These are phyloP conservation scores for Hymenoscyphus fructigenus DNA, from an alignment of 2,329 filamentous ascomycete species.

Conservation along the genomic window DNA sequence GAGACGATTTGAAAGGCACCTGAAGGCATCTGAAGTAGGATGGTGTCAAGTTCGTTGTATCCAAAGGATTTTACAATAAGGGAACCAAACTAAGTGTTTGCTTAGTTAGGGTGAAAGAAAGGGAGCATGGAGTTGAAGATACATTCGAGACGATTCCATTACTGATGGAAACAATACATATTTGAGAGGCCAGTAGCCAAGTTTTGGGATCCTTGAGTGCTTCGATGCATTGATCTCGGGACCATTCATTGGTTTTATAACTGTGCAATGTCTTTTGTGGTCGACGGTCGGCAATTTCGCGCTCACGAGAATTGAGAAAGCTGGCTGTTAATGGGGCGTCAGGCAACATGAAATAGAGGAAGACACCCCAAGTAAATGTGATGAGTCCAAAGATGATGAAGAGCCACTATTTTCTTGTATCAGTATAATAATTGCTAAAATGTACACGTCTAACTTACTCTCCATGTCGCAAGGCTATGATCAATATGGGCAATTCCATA, in stretches of 20 bases:
- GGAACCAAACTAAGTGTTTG: too few species aligned
- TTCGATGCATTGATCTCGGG: too few species aligned
- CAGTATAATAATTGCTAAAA: not conserved
- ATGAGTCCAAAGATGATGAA: conserved; percentile 24
- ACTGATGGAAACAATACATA: too few species aligned
- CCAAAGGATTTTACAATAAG: too few species aligned
- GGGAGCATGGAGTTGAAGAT: too few species aligned
- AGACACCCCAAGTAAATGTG: conserved; percentile 32
- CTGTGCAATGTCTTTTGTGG: conserved; percentile 13
- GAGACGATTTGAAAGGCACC: conserved; percentile 39
- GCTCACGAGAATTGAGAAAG: conserved; percentile 41
- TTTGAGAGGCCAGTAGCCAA: too few species aligned
- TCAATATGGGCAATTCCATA: conserved; percentile 35
- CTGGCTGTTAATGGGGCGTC: conserved; percentile 47
- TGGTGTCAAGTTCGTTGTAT: too few species aligned
- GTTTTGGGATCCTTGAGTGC: too few species aligned
- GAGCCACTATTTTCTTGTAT: conserved; percentile 6
- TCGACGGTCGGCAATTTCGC: conserved; percentile 35
- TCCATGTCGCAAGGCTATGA: conserved; percentile 26
- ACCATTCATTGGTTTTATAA: conserved; percentile 36
- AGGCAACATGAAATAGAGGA: conserved; percentile 47
- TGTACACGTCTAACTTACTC: conserved; percentile 10
- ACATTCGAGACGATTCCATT: too few species aligned
- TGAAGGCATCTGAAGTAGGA: conserved; percentile 45
- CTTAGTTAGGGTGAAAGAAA: too few species aligned